Evolutionary conservation across 805 yeast genomes (phyloP).

Genomic region (Tetrapisispora pingtungensis): DNA sequence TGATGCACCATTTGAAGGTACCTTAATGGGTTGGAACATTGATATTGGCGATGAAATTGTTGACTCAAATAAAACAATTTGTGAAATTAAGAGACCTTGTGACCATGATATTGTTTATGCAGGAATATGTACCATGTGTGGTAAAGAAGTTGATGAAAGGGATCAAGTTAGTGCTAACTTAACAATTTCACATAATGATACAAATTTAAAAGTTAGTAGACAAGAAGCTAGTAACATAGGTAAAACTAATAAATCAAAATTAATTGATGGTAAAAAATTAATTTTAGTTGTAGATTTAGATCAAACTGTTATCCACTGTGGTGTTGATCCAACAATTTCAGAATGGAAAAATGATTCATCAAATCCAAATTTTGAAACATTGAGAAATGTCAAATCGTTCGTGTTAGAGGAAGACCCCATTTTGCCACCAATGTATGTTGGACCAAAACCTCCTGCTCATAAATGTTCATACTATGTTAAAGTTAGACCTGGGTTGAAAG

Average conservation of each 20-base stretch:
- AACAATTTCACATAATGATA: slow-evolving; percentile 83
- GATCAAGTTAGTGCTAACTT: slow-evolving; percentile 51
- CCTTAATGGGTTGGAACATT: slow-evolving; percentile 41
- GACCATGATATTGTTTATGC: slow-evolving; percentile 89
- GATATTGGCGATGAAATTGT: slow-evolving; percentile 50
- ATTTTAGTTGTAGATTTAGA: slow-evolving; percentile 93
- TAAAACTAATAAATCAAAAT: slow-evolving; percentile 47
- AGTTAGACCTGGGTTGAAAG: slow-evolving; percentile 74
- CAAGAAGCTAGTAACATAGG: slow-evolving; percentile 85
- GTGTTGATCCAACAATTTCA: slow-evolving; percentile 94
- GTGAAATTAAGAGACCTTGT: slow-evolving; percentile 68
- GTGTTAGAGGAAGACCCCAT: slow-evolving; percentile 65
- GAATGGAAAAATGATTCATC: slow-evolving; percentile 86
- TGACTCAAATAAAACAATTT: slow-evolving; percentile 38
- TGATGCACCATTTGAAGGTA: slow-evolving; percentile 78
- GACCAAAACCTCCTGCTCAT: slow-evolving; percentile 48
- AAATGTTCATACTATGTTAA: slow-evolving; percentile 88
- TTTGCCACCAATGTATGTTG: slow-evolving; percentile 47
- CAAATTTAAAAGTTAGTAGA: slow-evolving; percentile 71
- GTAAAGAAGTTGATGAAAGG: slow-evolving; percentile 62
- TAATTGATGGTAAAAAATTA: slow-evolving; percentile 54
- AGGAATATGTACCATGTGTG: slow-evolving; percentile 90
- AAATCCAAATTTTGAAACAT: slow-evolving; percentile 76
- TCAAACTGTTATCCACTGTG: slow-evolving; percentile 95
- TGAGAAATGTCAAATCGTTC: slow-evolving; percentile 73